Evolutionary conservation across 1,139 yeast species (phyloP), one percentile per base, ranked within the genome.

Genomic region (Hyphopichia burtonii): DNA sequence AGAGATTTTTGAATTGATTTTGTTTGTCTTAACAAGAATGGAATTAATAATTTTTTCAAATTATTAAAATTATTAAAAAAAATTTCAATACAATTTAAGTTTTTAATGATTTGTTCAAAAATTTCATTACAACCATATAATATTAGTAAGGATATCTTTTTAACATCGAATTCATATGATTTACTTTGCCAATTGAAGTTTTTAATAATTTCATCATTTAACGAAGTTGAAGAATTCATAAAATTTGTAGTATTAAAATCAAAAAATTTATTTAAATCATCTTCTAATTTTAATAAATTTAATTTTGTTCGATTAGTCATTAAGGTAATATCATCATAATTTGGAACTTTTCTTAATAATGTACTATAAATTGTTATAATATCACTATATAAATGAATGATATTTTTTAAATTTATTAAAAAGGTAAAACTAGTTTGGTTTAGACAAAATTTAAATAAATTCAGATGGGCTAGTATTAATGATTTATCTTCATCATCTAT

Each of bases 261-360:
- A 39, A 71, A 64, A 2, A 68, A 45, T 25, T 44, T 46, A 41
- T 61, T 65, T 44, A 67, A 59, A 42, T 68, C 66, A 14, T 58
- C 56, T 45, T 73, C 78, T 34, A 71, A 49, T 38, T 52, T 52
- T 34, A 57, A 43, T 33, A 70, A 40, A 7, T 53, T 48, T 22
- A 49, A 31, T 43, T 58, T 59, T n/a, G 65, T 58, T 20, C 49
- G 47, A 39, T 51, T 47, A 3, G 74, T 54, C 65, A 71, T 62
- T n/a, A 45, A 23, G 4, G 75, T 67, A 39, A 73, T 54, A 50
- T 73, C 78, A 38, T 71, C 76, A 46, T 70, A 71, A 46, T 68
- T 58, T 19, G 74, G 72, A 20, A 73, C 63, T 48, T 73, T 73
- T 39, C 58, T 53, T 34, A 73, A 54, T 34, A 73, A 56, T 12